A percentile compares a stretch with the other conserved stretches of the same genome.
Evolutionary conservation across 148 eudicot genomes (phyloP).

Genomic region (Rhododendron mucronatum): DNA sequence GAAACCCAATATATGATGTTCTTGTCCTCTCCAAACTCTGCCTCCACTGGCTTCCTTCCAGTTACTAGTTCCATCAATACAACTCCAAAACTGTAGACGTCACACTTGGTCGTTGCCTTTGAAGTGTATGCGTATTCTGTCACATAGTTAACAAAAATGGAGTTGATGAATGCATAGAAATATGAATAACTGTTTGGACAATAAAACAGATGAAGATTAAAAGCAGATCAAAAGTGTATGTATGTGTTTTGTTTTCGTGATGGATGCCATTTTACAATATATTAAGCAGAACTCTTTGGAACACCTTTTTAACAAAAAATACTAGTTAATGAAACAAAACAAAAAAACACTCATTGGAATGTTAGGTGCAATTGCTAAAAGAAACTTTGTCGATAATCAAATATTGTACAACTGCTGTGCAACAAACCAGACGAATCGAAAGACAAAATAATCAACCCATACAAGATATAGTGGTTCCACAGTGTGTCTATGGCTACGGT

Average conservation of each 20-base stretch:
- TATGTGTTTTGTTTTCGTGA: background rate
- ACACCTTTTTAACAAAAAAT: background rate
- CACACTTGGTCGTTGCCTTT: slow-evolving; percentile 89
- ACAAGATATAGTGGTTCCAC: background rate
- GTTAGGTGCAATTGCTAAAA: background rate
- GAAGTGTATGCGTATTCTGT: slow-evolving; percentile 85
- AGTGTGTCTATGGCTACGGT: background rate
- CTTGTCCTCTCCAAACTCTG: slow-evolving; percentile 91
- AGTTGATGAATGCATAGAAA: background rate
- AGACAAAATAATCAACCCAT: background rate
- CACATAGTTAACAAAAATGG: slow-evolving; percentile 9
- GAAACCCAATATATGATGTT: slow-evolving; percentile 85
- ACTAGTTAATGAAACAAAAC: background rate
- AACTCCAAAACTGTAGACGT: slow-evolving; percentile 96
- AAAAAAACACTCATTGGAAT: background rate
- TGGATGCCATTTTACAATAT: background rate
- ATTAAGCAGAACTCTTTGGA: background rate
- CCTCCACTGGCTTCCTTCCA: slow-evolving; percentile 84
- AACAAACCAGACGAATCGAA: background rate
- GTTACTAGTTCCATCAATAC: slow-evolving; percentile 89
- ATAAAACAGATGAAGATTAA: background rate
- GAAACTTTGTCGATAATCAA: background rate
- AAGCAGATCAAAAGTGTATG: background rate
- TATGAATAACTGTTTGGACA: background rate
- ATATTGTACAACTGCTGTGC: background rate